Evolutionary conservation across 1,284 basidiomycete genomes (phyloP), one percentile per base, ranked within the genome.

Genomic region (Takashimella koratensis): DNA sequence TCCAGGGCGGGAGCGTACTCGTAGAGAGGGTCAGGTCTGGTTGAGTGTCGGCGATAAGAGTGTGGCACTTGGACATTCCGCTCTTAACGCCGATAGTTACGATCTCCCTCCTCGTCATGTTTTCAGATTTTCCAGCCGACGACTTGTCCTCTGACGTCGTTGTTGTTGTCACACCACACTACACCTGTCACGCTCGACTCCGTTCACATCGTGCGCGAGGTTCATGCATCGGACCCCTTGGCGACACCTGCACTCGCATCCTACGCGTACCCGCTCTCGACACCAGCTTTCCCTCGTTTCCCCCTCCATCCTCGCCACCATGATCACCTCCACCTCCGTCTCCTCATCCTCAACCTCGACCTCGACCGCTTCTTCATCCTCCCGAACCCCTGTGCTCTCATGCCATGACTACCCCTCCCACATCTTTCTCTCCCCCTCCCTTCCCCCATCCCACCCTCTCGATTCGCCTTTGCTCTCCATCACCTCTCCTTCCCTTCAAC

Each of bases 401-500:
- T 69, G 68, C 46, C 45, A 23, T 26, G 53, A 58, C 43, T 56
- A 49, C 39, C 23, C 53, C 4, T 48, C 49, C 23, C 4, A 6
- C 41, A 64, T 65, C 22, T 64, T 43, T 51, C 39, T 4, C 10
- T 56, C 63, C 24, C 42, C 22, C 39, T 24, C 44, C 3, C 23
- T 54, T 11, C 21, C 54, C 11, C 54, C 62, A 3, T 45, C 49
- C 12, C 64, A 71, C 45, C 66, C 64, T 0, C 64, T 74, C 12
- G 68, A 75, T 43, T 54, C 53, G 0, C 74, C 74, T 0, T 30
- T 40, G 11, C 64, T 69, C 59, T 46, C 41, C 24, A 59, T 72
- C 25, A 64, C 68, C 16, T 36, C 43, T 2, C 43, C 62, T 1
- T 30, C 54, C 0, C 56, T 71, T 23, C 49, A 52, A 11, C 41